Evolutionary conservation across 106 monocot species (phyloP).

Genomic region (Allium sativum): DNA sequence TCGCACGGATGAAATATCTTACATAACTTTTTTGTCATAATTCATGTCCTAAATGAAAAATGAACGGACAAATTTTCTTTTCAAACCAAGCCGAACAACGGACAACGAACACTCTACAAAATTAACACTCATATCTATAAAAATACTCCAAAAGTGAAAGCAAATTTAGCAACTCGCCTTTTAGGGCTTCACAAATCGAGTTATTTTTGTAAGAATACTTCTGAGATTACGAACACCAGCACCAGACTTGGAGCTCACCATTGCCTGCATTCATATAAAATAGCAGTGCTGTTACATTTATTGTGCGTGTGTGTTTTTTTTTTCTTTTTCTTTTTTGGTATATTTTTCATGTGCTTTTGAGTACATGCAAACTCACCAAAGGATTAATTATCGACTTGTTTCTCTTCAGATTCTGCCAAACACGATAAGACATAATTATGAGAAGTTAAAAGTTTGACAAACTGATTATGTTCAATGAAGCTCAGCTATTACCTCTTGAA

Average conservation of each 20-base stretch:
- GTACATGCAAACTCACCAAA: constrained; percentile 39
- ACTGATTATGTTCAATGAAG: neutral
- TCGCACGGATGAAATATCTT: too few species aligned
- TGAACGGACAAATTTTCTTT: too few species aligned
- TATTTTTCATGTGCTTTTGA: too few species aligned
- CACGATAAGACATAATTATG: neutral
- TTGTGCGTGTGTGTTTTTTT: too few species aligned
- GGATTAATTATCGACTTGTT: constrained; percentile 72
- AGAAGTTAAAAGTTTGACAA: neutral
- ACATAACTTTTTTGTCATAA: too few species aligned
- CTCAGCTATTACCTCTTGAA: constrained; percentile 60
- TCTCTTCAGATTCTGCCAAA: constrained; percentile 55
- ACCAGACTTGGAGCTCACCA: constrained; percentile 95
- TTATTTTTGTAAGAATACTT: constrained; percentile 58
- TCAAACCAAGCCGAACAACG: too few species aligned
- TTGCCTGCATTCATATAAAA: constrained; percentile 42
- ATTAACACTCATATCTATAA: too few species aligned
- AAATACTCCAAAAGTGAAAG: too few species aligned
- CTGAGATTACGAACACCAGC: constrained; percentile 76
- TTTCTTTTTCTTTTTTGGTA: too few species aligned
- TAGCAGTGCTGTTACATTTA: neutral
- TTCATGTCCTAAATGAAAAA: too few species aligned
- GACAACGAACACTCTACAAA: too few species aligned
- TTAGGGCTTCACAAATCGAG: constrained; percentile 70
- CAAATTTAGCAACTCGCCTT: neutral